Evolutionary conservation across 257 asterid genomes (phyloP).

Genomic region (Nicotiana obtusifolia): DNA sequence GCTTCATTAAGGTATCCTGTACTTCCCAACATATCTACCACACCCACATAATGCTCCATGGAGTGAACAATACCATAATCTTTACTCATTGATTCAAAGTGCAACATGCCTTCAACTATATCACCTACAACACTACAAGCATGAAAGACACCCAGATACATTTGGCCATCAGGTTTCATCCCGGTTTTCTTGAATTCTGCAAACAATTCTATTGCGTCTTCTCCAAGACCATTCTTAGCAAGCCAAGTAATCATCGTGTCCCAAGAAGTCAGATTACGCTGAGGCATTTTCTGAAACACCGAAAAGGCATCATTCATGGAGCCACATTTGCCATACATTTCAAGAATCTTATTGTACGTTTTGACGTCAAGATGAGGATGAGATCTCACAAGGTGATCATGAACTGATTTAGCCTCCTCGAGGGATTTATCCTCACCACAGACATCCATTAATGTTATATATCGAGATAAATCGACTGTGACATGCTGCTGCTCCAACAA

Average conservation of each 20-base stretch:
- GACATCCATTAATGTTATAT: constrained; percentile 40
- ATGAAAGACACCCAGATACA: constrained; percentile 55
- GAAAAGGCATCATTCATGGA: constrained; percentile 57
- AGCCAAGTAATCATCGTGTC: constrained; percentile 72
- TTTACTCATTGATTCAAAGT: constrained; percentile 64
- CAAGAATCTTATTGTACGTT: constrained; percentile 53
- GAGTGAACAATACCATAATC: constrained; percentile 57
- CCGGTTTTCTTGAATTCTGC: constrained; percentile 62
- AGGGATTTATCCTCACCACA: constrained; percentile 64
- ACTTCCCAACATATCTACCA: constrained; percentile 67
- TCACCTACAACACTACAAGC: constrained; percentile 63
- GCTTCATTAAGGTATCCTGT: constrained; percentile 78
- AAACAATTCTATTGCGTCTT: constrained; percentile 60
- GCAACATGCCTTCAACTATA: constrained; percentile 61
- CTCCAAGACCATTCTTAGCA: constrained; percentile 60
- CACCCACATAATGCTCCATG: constrained; percentile 60
- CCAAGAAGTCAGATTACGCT: constrained; percentile 72
- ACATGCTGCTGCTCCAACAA: constrained; percentile 39
- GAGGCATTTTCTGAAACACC: constrained; percentile 55
- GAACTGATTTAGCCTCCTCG: constrained; percentile 56
- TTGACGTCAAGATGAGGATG: constrained; percentile 38
- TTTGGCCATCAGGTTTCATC: constrained; percentile 59
- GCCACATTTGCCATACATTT: constrained; percentile 66
- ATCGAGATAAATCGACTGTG: constrained; percentile 49
- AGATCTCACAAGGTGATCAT: constrained; percentile 48